Percentiles rank a stretch among this genome's conserved stretches.
Conservation (phyloP, 1,284 basidiomycete species). For the Flammula alnicola region DNA sequence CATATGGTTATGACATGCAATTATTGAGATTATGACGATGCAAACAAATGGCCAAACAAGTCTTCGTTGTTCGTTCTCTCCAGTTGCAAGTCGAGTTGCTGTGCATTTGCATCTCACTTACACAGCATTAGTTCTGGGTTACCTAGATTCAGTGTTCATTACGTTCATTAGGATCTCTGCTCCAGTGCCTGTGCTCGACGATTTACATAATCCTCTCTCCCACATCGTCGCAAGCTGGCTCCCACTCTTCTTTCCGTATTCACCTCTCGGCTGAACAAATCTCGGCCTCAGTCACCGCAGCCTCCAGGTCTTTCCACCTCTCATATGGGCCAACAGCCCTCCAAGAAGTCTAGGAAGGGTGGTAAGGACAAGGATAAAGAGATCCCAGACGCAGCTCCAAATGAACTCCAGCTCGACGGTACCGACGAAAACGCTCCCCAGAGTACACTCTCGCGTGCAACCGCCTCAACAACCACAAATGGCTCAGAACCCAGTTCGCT, state of each 20-base stretch:
- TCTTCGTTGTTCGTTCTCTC: constrained; percentile 17
- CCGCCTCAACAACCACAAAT: constrained; percentile 36
- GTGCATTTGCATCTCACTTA: no score
- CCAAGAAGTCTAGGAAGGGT: constrained; percentile 76
- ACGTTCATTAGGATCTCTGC: constrained; percentile 1
- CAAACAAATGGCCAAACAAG: constrained; percentile 39
- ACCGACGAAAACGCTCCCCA: constrained; percentile 46
- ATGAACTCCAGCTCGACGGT: constrained; percentile 39
- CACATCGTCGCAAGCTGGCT: constrained; percentile 62
- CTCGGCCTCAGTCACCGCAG: constrained; percentile 71
- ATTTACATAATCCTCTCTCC: constrained; percentile 17
- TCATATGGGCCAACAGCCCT: constrained; percentile 80
- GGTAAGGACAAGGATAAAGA: constrained; percentile 75
- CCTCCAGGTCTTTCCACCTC: constrained; percentile 46
- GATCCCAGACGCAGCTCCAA: constrained; percentile 37
- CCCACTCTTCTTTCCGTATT: constrained; percentile 78
- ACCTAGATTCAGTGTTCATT: constrained; percentile 14
- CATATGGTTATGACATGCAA: constrained; percentile 19
- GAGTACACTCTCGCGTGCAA: constrained; percentile 47
- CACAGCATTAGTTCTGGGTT: no score
- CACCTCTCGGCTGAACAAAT: constrained; percentile 69
- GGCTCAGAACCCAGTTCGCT: constrained; percentile 39
- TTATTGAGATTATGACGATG: constrained; percentile 19
- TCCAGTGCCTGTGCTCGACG: constrained; percentile 8
- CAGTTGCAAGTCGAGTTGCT: no score